phyloP scores from a whole-genome alignment of 805 yeast species.

The Candida takata region DNA sequence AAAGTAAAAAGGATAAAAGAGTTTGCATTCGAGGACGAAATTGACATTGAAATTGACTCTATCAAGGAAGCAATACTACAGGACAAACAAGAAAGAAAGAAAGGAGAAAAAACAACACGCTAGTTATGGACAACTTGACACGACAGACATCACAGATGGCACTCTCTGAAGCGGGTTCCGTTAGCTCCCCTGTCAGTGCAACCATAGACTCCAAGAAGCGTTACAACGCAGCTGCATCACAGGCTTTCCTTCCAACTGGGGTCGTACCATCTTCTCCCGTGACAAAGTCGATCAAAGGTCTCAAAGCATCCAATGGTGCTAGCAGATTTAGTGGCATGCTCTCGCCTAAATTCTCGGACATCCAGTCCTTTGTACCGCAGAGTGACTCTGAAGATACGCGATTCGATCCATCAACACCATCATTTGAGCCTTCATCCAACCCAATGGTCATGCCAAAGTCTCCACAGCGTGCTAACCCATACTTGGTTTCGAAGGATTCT shows the following conservation, averaged over 20 bases:
- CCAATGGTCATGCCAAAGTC: conserved; percentile 12
- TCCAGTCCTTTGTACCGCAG: conserved; percentile 24
- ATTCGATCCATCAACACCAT: conserved; percentile 18
- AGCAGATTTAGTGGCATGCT: conserved; percentile 25
- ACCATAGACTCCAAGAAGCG: conserved; percentile 27
- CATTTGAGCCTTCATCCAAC: conserved; percentile 20
- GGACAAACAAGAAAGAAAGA: too few relatives aligned
- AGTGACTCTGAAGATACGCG: neutral
- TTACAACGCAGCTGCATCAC: conserved; percentile 47
- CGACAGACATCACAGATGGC: neutral
- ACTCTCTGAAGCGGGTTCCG: neutral
- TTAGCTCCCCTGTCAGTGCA: neutral
- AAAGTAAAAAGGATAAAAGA: too few relatives aligned
- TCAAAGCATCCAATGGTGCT: conserved; percentile 1
- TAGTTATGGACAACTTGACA: conserved; percentile 1
- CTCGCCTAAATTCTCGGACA: conserved; percentile 33
- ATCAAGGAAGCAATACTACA: too few relatives aligned
- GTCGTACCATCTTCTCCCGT: too few relatives aligned
- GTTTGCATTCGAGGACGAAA: too few relatives aligned
- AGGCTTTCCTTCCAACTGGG: conserved; percentile 29
- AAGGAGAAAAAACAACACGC: too few relatives aligned
- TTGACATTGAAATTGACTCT: too few relatives aligned
- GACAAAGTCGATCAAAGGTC: neutral
- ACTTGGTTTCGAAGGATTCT: neutral
- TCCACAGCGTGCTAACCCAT: conserved; percentile 3